Percentiles rank a stretch among this genome's conserved stretches.
These are phyloP conservation scores for Cladosporium austrohemisphaericum DNA, from an alignment of 2,329 filamentous ascomycete species.

Conservation along the genomic window DNA sequence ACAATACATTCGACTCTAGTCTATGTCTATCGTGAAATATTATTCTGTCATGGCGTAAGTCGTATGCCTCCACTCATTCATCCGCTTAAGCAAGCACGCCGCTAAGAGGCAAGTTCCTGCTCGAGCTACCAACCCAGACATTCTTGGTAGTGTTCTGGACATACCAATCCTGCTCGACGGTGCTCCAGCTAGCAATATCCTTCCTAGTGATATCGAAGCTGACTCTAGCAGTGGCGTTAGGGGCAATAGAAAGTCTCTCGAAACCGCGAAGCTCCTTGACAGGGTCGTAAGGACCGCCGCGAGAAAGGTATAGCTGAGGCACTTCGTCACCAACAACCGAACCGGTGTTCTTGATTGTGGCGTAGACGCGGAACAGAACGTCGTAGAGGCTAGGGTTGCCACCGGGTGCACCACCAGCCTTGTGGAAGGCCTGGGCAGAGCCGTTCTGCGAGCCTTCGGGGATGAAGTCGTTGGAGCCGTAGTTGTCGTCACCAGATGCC, in stretches of 20 bases:
- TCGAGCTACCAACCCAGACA: slow-evolving; percentile 56
- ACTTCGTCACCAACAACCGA: slow-evolving; percentile 61
- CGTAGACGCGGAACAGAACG: slow-evolving; percentile 61
- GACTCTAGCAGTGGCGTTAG: slow-evolving; percentile 64
- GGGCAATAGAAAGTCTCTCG: slow-evolving; percentile 66
- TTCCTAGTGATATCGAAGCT: slow-evolving; percentile 65
- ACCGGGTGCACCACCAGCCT: slow-evolving; percentile 61
- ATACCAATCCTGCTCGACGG: slow-evolving; percentile 74
- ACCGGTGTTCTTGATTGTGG: slow-evolving; percentile 68
- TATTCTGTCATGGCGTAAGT: neutral
- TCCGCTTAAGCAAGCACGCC: slow-evolving; percentile 15
- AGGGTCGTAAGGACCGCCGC: slow-evolving; percentile 70
- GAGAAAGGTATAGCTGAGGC: slow-evolving; percentile 69
- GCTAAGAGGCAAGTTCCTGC: slow-evolving; percentile 47
- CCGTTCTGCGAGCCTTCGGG: slow-evolving; percentile 56
- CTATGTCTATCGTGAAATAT: neutral
- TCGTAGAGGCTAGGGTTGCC: slow-evolving; percentile 64
- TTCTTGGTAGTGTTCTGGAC: slow-evolving; percentile 53
- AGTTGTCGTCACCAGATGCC: slow-evolving; percentile 55
- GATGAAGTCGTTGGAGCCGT: slow-evolving; percentile 60
- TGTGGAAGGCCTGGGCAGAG: slow-evolving; percentile 52
- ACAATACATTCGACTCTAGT: neutral
- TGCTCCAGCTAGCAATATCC: slow-evolving; percentile 83
- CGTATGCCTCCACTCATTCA: neutral
- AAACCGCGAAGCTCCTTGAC: slow-evolving; percentile 68